Evolutionary conservation across 2,329 filamentous ascomycete species (phyloP).

Genomic region (Neonectria hederae): DNA sequence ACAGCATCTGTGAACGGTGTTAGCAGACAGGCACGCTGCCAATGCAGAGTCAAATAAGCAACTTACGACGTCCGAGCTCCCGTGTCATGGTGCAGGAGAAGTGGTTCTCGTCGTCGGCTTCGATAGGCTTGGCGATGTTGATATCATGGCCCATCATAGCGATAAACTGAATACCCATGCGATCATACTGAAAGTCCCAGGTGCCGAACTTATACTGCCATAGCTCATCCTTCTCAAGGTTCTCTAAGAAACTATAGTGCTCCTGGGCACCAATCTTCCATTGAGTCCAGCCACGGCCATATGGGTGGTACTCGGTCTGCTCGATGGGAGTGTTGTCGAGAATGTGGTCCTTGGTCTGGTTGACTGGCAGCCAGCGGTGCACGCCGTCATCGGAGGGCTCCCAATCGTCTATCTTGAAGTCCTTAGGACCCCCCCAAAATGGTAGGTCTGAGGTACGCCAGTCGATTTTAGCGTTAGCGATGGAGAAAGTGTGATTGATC

Average conservation of each 20-base stretch:
- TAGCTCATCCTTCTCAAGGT: conserved; percentile 58
- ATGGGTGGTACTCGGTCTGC: conserved; percentile 57
- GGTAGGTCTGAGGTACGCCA: conserved; percentile 55
- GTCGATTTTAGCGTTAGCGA: conserved; percentile 34
- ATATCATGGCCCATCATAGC: conserved; percentile 64
- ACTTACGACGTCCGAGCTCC: conserved; percentile 49
- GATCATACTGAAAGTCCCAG: conserved; percentile 59
- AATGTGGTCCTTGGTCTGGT: conserved; percentile 46
- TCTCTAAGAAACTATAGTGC: conserved; percentile 59
- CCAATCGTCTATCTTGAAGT: conserved; percentile 45
- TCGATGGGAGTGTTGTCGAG: conserved; percentile 58
- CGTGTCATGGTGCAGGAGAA: conserved; percentile 52
- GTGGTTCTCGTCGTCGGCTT: conserved; percentile 57
- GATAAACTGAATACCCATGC: conserved; percentile 64
- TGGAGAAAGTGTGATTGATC: conserved; percentile 39
- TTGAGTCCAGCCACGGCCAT: conserved; percentile 54
- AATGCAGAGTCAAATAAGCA: neutral
- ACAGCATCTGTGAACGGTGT: conserved; percentile 48
- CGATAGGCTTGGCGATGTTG: conserved; percentile 56
- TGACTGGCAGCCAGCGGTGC: conserved; percentile 62
- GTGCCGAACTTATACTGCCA: conserved; percentile 58
- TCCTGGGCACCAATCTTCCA: conserved; percentile 62
- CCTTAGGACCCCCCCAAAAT: conserved; percentile 43
- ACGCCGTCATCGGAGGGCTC: conserved; percentile 49
- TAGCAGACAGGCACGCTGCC: conserved; percentile 5